Percentiles rank a stretch among this genome's conserved stretches.
Conservation (phyloP, 78 protist species). For the Speleostelium caveatum region DNA sequence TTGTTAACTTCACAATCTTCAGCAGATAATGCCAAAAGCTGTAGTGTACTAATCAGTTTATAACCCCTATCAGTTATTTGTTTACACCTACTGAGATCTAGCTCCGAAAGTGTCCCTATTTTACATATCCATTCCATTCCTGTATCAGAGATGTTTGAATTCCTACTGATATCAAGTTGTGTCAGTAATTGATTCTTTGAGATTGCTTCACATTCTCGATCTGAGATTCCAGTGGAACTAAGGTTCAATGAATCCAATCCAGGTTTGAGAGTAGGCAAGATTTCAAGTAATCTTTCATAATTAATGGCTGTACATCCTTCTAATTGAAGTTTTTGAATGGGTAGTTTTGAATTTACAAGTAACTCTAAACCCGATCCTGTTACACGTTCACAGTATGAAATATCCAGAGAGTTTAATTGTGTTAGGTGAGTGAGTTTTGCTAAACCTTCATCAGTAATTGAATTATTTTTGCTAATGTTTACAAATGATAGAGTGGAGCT, state of each 20-base stretch:
- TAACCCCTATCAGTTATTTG: neutral
- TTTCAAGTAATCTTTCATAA: neutral
- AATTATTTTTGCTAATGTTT: constrained; percentile 18
- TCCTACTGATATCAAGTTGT: constrained; percentile 30
- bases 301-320: constrained; percentile 21
- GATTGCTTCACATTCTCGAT: constrained; percentile 4
- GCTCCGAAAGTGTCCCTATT: constrained; percentile 3
- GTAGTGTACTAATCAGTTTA: neutral
- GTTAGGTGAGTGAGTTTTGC: constrained; percentile 18
- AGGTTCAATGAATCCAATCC: constrained; percentile 12
- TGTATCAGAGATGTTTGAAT: neutral
- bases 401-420: constrained; percentile 4
- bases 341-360: constrained; percentile 21
- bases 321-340: constrained; percentile 24
- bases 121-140: constrained; percentile 13
- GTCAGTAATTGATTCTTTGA: neutral
- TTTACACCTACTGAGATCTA: constrained; percentile 18
- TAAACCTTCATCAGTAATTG: constrained; percentile 41
- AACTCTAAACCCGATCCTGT: constrained; percentile 8
- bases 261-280: neutral
- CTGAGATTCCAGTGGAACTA: neutral
- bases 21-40: neutral
- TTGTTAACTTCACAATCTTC: constrained; percentile 38
- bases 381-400: constrained; percentile 33
- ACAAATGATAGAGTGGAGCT: constrained; percentile 6